Evolutionary conservation across 2,329 filamentous ascomycete species (phyloP).

Genomic region (Epicoccum sorghinum): DNA sequence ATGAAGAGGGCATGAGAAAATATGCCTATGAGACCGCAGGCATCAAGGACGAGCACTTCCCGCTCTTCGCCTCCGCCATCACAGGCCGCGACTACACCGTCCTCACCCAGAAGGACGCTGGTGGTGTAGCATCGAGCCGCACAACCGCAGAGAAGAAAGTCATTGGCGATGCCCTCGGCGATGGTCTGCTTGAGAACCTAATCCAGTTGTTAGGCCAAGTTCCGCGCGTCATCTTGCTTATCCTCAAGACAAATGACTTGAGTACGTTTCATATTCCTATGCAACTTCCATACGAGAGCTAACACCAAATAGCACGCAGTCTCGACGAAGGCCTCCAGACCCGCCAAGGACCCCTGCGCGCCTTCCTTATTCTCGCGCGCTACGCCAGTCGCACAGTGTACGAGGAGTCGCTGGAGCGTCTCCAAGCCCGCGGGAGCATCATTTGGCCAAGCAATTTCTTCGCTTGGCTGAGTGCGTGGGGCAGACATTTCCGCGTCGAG

Average conservation of each 20-base stretch:
- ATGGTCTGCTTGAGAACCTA: conserved; percentile 86
- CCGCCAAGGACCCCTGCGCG: conserved; percentile 64
- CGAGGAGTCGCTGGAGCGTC: conserved; percentile 63
- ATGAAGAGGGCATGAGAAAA: conserved; percentile 83
- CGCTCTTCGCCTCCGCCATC: conserved; percentile 93
- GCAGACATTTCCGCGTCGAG: conserved; percentile 61
- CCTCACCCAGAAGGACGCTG: conserved; percentile 59
- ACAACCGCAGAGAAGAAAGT: conserved; percentile 79
- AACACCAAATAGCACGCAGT: conserved; percentile 65
- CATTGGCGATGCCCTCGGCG: conserved; percentile 83
- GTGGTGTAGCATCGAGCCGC: conserved; percentile 60
- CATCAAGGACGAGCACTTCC: conserved; percentile 87
- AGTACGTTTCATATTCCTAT: conserved; percentile 56
- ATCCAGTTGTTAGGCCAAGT: conserved; percentile 88
- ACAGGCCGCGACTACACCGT: conserved; percentile 90
- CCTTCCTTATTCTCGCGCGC: conserved; percentile 68
- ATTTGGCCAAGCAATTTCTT: conserved; percentile 60
- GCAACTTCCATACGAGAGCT: conserved; percentile 1
- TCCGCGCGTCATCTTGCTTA: conserved; percentile 88
- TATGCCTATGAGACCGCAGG: conserved; percentile 90
- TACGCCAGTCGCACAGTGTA: conserved; percentile 69
- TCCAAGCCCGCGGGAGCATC: conserved; percentile 51
- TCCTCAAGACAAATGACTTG: conserved; percentile 96
- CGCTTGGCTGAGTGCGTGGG: conserved; percentile 59
- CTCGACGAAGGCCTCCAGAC: conserved; percentile 91